These are phyloP conservation scores for Epichloe hybrida DNA, from an alignment of 2,329 filamentous ascomycete genomes.

Conservation along the genomic window DNA sequence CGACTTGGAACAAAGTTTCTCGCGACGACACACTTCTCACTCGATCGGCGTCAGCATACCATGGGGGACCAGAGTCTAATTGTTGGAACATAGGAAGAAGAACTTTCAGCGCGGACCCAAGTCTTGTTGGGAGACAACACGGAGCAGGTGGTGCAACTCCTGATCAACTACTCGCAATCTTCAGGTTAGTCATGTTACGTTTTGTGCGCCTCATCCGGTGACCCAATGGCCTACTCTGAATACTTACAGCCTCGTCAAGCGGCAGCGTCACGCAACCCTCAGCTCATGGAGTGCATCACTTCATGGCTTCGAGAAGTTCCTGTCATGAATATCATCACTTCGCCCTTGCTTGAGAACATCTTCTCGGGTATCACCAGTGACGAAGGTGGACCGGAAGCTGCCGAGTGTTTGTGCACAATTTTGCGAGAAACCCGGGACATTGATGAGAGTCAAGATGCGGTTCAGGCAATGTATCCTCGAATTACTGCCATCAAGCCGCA, in stretches of 20 bases:
- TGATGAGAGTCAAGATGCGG: conserved; percentile 73
- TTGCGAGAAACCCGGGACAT: conserved; percentile 88
- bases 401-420: conserved; percentile 85
- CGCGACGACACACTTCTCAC: conserved; percentile 19
- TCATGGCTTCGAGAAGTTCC: conserved; percentile 95
- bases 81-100: conserved; percentile 68
- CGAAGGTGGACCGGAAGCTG: conserved; percentile 68
- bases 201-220: neutral
- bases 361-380: conserved; percentile 66
- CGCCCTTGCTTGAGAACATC: conserved; percentile 69
- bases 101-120: conserved; percentile 70
- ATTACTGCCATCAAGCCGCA: conserved; percentile 64
- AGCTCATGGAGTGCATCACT: conserved; percentile 86
- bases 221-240: neutral
- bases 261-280: conserved; percentile 69
- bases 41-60: conserved; percentile 21
- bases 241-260: conserved; percentile 29
- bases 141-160: conserved; percentile 68
- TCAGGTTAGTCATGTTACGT: conserved; percentile 48
- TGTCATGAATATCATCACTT: conserved; percentile 67
- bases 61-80: conserved; percentile 22
- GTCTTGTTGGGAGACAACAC: conserved; percentile 82
- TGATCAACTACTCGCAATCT: conserved; percentile 84
- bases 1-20: conserved; percentile 23
- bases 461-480: conserved; percentile 70